Percentiles rank a stretch among this genome's conserved stretches.
These are phyloP conservation scores for Boletellus dicymbophilus DNA, from an alignment of 1,284 basidiomycete species.

Conservation along the genomic window DNA sequence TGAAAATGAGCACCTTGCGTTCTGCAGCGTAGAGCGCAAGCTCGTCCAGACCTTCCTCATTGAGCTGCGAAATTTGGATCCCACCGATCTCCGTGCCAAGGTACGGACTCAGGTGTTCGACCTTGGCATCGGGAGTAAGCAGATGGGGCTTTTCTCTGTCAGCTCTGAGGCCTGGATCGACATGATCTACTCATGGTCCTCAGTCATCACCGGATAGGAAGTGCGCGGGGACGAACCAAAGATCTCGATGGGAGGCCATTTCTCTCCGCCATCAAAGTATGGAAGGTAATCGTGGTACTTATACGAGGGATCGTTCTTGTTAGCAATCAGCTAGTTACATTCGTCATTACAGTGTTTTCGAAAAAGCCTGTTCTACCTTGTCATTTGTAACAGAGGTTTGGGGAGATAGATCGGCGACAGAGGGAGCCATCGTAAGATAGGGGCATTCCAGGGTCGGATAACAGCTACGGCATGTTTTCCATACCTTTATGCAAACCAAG, in stretches of 20 bases:
- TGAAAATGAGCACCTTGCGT: conserved; percentile 57
- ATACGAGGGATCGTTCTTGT: conserved; percentile 38
- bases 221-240: conserved; percentile 33
- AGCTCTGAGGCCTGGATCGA: conserved; percentile 45
- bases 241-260: conserved; percentile 42
- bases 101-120: conserved; percentile 51
- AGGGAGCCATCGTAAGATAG: conserved; percentile 13
- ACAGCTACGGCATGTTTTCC: too few relatives aligned
- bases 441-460: too few relatives aligned
- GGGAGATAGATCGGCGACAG: conserved; percentile 9
- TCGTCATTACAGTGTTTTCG: too few relatives aligned
- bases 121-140: conserved; percentile 40
- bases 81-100: conserved; percentile 63
- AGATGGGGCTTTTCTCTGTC: conserved; percentile 53
- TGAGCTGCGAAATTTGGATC: conserved; percentile 58
- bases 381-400: conserved; percentile 1
- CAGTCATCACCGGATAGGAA: background rate
- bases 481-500: too few relatives aligned
- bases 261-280: conserved; percentile 44
- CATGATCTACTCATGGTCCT: conserved; percentile 24
- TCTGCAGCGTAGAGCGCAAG: conserved; percentile 62
- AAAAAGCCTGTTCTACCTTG: conserved; percentile 5
- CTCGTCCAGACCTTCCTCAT: conserved; percentile 57
- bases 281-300: conserved; percentile 46
- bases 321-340: too few relatives aligned